Conservation (phyloP, 2,329 filamentous ascomycete species). For the Paraphoma sp. region DNA sequence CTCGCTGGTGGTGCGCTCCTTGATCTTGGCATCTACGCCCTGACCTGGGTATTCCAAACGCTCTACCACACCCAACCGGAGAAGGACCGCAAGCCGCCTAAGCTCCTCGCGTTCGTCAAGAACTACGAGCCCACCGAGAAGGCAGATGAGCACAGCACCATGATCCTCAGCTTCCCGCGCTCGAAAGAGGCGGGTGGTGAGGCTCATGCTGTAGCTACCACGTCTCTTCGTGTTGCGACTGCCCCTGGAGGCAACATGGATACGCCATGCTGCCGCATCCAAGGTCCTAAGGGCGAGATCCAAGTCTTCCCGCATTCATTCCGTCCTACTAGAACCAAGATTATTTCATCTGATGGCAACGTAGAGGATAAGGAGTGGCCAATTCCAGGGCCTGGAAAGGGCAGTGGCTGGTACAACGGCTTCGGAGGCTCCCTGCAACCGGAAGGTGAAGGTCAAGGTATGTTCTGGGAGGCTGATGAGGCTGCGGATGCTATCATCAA, state of each 20-base stretch:
- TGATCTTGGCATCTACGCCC: slow-evolving; percentile 85
- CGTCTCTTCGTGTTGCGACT: slow-evolving; percentile 52
- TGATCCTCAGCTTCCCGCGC: slow-evolving; percentile 77
- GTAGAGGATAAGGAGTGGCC: slow-evolving; percentile 56
- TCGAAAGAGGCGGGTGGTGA: slow-evolving; percentile 57
- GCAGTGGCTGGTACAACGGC: slow-evolving; percentile 56
- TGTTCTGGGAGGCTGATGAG: slow-evolving; percentile 90
- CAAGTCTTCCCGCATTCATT: slow-evolving; percentile 77
- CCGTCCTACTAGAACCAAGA: slow-evolving; percentile 69
- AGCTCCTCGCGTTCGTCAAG: slow-evolving; percentile 70
- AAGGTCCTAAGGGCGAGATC: slow-evolving; percentile 82
- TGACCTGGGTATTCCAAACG: slow-evolving; percentile 91
- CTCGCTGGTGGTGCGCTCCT: slow-evolving; percentile 83
- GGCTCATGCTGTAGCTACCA: slow-evolving; percentile 74
- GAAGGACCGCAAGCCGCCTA: slow-evolving; percentile 69
- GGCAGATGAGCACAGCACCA: slow-evolving; percentile 78
- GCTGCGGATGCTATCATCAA: slow-evolving; percentile 76
- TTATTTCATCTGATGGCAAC: slow-evolving; percentile 62
- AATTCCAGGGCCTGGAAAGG: slow-evolving; percentile 55
- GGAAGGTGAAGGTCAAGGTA: slow-evolving; percentile 73
- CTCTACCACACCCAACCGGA: slow-evolving; percentile 79
- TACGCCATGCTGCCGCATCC: slow-evolving; percentile 76
- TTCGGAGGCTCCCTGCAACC: slow-evolving; percentile 53
- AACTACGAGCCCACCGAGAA: slow-evolving; percentile 75
- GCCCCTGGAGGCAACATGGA: slow-evolving; percentile 63